Evolutionary conservation across 2,329 filamentous ascomycete species (phyloP), one percentile per base, ranked within the genome.

Genomic region (Curvularia lunata): DNA sequence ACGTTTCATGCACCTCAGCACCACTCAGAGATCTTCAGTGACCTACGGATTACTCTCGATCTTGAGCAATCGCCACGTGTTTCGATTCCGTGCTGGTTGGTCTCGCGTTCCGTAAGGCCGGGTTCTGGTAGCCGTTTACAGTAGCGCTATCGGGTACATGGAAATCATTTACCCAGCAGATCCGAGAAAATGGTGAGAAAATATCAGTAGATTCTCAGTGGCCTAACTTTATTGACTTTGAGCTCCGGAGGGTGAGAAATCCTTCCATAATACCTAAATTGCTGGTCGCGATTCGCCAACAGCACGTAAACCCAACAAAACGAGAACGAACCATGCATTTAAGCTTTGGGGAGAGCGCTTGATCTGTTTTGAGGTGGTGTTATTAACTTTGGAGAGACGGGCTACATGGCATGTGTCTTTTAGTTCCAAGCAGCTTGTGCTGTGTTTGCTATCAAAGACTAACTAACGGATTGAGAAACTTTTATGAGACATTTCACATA

Each of bases 241-340:
- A n/a, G 50, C 27, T 57, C 21, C 54, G 30, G 41, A 51, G 42
- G 32, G 21, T 51, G 58, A 50, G 41, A 54, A 60, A 46, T 50
- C 58, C 50, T 58, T 54, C 54, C 58, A 28, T 21, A 37, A 27
- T 37, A 34, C 21, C 30, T n/a, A 12, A 21, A 16, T 21, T 19
- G 48, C 10, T 12, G 9, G 32, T 34, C 23, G 48, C 48, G 19
- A 58, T 55, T 58, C 41, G 56, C 50, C 46, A 46, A 30, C 32
- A 43, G 18, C 23, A 18, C 30, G 28, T 32, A 27, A 19, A 40
- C 38, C 56, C 46, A 50, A 54, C 41, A 25, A 23, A 27, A 50
- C 45, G 27, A 27, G 21, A 23, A 45, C 52, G n/a, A 55, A 48
- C 37, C 32, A 41, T n/a, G 21, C 9, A 34, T 28, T 7, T 23